Conservation (phyloP, 2,329 filamentous ascomycete species). For the Paecilomyces sp. region DNA sequence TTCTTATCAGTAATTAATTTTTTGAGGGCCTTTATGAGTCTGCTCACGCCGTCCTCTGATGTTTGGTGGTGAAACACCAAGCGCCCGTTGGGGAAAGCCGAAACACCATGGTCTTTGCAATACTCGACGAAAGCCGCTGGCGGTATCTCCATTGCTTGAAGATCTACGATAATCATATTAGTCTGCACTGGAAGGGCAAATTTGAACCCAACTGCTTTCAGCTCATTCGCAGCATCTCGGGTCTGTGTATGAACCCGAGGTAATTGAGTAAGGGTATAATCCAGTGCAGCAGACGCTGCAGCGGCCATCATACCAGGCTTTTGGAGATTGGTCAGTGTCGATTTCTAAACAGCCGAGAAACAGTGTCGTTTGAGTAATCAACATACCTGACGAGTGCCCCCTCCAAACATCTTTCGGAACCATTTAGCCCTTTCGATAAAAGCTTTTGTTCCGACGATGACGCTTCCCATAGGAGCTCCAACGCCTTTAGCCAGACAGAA, state of each 20-base stretch:
- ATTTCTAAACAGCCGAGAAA: neutral
- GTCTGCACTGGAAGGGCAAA: constrained; percentile 17
- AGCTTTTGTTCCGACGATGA: constrained; percentile 18
- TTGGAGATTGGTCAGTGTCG: neutral
- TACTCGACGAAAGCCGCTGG: constrained; percentile 13
- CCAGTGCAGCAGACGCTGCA: constrained; percentile 15
- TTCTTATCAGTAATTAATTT: too few species aligned
- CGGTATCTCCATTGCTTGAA: constrained; percentile 13
- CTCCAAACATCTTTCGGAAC: constrained; percentile 25
- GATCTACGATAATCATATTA: constrained; percentile 19
- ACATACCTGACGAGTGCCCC: constrained; percentile 21
- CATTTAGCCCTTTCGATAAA: constrained; percentile 23
- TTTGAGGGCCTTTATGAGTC: too few species aligned
- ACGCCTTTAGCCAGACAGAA: constrained; percentile 26
- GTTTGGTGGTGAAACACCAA: constrained; percentile 22
- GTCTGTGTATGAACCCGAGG: constrained; percentile 15
- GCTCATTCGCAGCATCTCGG: constrained; percentile 13
- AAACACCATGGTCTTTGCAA: constrained; percentile 12
- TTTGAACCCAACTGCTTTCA: too few species aligned
- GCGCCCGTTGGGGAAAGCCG: constrained; percentile 13
- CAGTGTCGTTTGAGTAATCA: too few species aligned
- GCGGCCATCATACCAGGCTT: constrained; percentile 25
- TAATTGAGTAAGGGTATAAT: constrained; percentile 14
- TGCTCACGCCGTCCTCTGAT: constrained; percentile 11
- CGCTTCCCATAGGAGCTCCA: constrained; percentile 24